Base-by-base conservation (phyloP, 176 grass and related monocot genomes). In the Paspalum vaginatum region DNA sequence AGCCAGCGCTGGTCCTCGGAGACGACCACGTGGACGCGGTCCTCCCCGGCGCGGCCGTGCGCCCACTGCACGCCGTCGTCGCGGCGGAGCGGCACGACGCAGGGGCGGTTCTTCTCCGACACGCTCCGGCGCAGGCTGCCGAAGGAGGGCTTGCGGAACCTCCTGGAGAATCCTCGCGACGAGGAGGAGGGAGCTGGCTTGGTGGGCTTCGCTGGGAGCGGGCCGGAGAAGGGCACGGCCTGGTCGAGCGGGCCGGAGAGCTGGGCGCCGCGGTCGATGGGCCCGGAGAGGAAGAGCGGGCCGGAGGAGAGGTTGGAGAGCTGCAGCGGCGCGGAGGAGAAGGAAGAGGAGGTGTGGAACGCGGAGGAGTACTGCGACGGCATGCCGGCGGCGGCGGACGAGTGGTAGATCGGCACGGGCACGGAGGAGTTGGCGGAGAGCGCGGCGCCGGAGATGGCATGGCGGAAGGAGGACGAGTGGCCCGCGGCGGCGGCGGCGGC, bases 1-100 rank as follows among this genome's bases (percentile, higher is more conserved):
- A 97, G 77, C 94, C 94, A 97, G 11, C 91, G 76, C n/a, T 97
- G 91, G 51, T 94, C 91, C 89, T 97, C 89, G 21, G 94, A 94
- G 32, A 97, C 82, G 16, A 97, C 94, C 41, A 97, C 89, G 61
- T 97, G 87, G 46, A 94, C 89, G 40, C 91, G 79, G 89, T 97
- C 94, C 84, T 97, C 94, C 21, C 94, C 94, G 2, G 91, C 91
- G 39, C 91, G 90, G 6, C 91, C 91, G 70, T 97, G 94, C 53
- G 94, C 94, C 94, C 94, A 97, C 70, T 97, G 91, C 57, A 97
- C 87, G 42, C 88, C 85, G n/a, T 77, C 87, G 13, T 85, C 74
- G 58, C 67, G 84, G 24, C 83, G 91, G 65, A 91, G 85, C 24
- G 91, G 84, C 43, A 84, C 87, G 61, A 90, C 81, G 79, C 90